A percentile compares a stretch with the other conserved stretches of the same genome.
Conservation (phyloP, 1,284 basidiomycete genomes). For the Moesziomyces aphidis region DNA sequence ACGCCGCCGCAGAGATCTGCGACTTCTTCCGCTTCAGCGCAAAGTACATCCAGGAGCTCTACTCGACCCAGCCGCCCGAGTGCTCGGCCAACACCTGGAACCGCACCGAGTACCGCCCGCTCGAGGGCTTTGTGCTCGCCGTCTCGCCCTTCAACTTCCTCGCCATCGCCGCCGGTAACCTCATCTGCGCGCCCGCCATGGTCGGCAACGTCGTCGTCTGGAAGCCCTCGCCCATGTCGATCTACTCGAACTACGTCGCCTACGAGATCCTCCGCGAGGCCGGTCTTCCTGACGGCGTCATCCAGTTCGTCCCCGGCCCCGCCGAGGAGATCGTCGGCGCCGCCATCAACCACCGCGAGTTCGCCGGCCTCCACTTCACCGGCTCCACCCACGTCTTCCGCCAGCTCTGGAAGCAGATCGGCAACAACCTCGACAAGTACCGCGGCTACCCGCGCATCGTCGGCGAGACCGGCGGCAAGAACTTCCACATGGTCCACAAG, state of each 20-base stretch:
- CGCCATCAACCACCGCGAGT: slow-evolving; percentile 77
- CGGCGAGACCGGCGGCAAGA: slow-evolving; percentile 93
- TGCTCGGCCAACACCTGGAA: slow-evolving; percentile 94
- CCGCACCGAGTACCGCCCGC: slow-evolving; percentile 92
- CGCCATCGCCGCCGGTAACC: slow-evolving; percentile 63
- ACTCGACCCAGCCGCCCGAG: slow-evolving; percentile 86
- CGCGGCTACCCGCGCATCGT: slow-evolving; percentile 94
- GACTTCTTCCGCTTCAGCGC: slow-evolving; percentile 98
- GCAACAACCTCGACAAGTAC: slow-evolving; percentile 75
- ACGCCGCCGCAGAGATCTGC: slow-evolving; percentile 92
- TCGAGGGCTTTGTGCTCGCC: slow-evolving; percentile 97
- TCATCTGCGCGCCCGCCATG: slow-evolving; percentile 79
- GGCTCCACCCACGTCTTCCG: slow-evolving; percentile 88
- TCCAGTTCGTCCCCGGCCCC: slow-evolving; percentile 88
- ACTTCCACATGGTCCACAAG: slow-evolving; percentile 93
- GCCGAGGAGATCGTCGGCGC: slow-evolving; percentile 61
- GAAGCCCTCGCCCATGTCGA: slow-evolving; percentile 97
- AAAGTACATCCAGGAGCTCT: slow-evolving; percentile 95
- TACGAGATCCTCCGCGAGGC: slow-evolving; percentile 94
- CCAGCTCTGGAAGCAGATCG: slow-evolving; percentile 97
- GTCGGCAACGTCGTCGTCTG: slow-evolving; percentile 95
- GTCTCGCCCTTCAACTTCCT: slow-evolving; percentile 97
- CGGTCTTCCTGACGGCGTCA: slow-evolving; percentile 90
- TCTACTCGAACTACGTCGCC: slow-evolving; percentile 92
- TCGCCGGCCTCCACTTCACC: slow-evolving; percentile 95